phyloP scores from a whole-genome alignment of 169 alveolate genomes.

The Babesia microti region DNA sequence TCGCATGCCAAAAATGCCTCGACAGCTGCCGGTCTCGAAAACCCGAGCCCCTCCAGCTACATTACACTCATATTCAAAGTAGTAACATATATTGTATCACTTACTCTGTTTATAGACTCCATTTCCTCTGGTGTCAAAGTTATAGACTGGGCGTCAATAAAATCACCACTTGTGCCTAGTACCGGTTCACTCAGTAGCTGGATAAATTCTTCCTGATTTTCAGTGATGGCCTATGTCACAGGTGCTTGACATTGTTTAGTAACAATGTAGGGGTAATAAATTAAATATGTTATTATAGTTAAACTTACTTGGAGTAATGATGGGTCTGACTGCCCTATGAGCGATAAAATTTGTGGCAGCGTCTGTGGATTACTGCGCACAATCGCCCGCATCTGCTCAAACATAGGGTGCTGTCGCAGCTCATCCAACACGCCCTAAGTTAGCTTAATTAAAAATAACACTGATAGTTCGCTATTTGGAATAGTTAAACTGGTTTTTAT shows the following conservation, averaged over 20 bases:
- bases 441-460: neutral
- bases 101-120: conserved; percentile 68
- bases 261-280: too few relatives aligned
- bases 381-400: conserved; percentile 65
- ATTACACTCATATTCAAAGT: too few relatives aligned
- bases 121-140: conserved; percentile 79
- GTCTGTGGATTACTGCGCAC: conserved; percentile 78
- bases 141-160: conserved; percentile 38
- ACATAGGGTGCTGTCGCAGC: conserved; percentile 65
- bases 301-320: conserved; percentile 56
- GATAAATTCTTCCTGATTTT: conserved; percentile 75
- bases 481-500: conserved; percentile 6
- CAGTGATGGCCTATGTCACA: conserved; percentile 47
- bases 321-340: conserved; percentile 72
- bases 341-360: conserved; percentile 68
- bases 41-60: conserved; percentile 79
- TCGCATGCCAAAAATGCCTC: conserved; percentile 95
- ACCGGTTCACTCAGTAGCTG: conserved; percentile 30
- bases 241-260: too few relatives aligned
- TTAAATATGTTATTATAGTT: too few relatives aligned
- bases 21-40: conserved; percentile 80
- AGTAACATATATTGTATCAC: neutral
- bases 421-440: neutral
- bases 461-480: too few relatives aligned
- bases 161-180: conserved; percentile 7